Base-by-base conservation (phyloP, 768 basidiomycete species). In the Lactarius hengduanensis region DNA sequence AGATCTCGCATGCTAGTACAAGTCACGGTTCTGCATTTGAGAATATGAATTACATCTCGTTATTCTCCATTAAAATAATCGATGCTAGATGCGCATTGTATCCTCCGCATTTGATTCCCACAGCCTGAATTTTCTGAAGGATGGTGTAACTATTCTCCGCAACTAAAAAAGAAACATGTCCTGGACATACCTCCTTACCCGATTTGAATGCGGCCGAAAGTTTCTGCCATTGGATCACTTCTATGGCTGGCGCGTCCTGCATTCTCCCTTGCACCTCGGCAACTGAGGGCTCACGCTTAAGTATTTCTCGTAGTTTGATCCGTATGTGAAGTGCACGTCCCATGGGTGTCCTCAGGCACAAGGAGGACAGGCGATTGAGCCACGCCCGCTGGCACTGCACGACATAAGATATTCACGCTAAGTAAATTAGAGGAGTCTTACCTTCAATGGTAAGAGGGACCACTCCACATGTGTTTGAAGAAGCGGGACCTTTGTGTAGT, bases 241-340 rank as follows among this genome's bases (percentile, higher is more conserved):
- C 45, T n/a, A 3, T 1, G n/a, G 0, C 20, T n/a, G 0, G 45
- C 20, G 3, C 4, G 9, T 10, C 10, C 45, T 11, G 45, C 9
- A 50, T 10, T 26, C 47, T 13, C 8, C 4, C 7, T 34, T 16
- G n/a, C 16, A 61, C 18, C 11, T 65, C 64, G 30, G n/a, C 11
- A 11, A 38, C n/a, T 1, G 64, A 56, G 41, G 64, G 64, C 32
- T 65, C 64, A 41, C 59, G 59, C 32, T 38, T 18, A 28, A 56
- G 41, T n/a, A 36, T 7, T 3, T 28, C 13, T 3, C 64, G 59
- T 11, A 65, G 54, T 16, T n/a, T 36, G 10, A 65, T 47, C 16
- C 64, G 64, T 6, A 11, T 34, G n/a, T 34, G 41, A 20, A 65
- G 2, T n/a, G 41, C 43, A 38, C 59, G 34, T n/a, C 20, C n/a